Base-by-base conservation (phyloP, 1,284 basidiomycete genomes). In the Pterulicium gracile region DNA sequence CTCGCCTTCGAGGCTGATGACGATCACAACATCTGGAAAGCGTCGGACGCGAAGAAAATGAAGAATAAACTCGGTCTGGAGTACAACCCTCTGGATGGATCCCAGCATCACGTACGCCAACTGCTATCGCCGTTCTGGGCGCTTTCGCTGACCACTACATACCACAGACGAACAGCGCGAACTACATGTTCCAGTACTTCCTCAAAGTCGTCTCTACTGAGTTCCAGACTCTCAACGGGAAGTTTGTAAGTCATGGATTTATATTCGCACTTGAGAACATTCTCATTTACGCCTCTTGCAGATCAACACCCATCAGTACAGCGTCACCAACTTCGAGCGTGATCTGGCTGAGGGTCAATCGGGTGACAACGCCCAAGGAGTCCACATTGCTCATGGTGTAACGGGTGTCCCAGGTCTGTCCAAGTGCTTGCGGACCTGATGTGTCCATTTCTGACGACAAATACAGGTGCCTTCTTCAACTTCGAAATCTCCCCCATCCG, bases 401-500 rank as follows among this genome's bases (percentile, higher is more conserved):
- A 68, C 69, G 39, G 94, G 94, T 32, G 67, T 88, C 41, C 89
- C 90, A 47, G 87, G 87, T 70, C 7, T 32, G 27, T 32, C n/a
- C 27, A 5, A 17, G n/a, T 10, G 4, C 36, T 39, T 39, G 7
- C 15, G 15, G n/a, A 39, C 10, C 62, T 58, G 55, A 64, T 57
- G 54, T 53, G 12, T 42, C 51, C 18, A 22, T 24, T 45, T 39
- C 24, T 47, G 36, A 15, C n/a, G 13, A 14, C 42, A 7, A 20
- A 22, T 47, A 32, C 39, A 76, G 82, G 88, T 39, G 82, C 85
- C 15, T 96, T 92, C 70, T 87, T 96, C 79, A 97, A 94, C 69
- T 95, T 87, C 62, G 96, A 99, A 61, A 98, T 98, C 59, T 95
- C 91, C n/a, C 94, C 93, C 1, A 90, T 97, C 59, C 81, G 89